phyloP scores from a whole-genome alignment of 73 alveolate species.

The Blepharisma japonicum region DNA sequence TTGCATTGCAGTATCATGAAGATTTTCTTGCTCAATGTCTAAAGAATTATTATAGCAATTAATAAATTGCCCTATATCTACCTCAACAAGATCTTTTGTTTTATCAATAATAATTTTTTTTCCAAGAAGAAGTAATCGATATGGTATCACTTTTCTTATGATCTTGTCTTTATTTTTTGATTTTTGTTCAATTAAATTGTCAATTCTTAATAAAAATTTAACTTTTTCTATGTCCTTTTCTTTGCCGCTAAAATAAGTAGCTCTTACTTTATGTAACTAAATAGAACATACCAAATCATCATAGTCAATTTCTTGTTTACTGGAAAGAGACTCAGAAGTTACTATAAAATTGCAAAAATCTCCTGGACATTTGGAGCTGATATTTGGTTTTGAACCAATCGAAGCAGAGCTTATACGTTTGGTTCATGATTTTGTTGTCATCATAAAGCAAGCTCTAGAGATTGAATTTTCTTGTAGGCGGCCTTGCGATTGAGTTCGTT shows the following conservation, averaged over 20 bases:
- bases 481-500: neutral
- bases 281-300: neutral
- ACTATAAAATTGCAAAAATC: slow-evolving; percentile 22
- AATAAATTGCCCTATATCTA: neutral
- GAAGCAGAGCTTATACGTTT: neutral
- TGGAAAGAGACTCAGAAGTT: neutral
- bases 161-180: neutral
- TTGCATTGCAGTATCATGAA: neutral
- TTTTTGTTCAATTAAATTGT: neutral
- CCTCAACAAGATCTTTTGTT: neutral
- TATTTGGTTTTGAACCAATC: neutral
- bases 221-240: slow-evolving; percentile 16
- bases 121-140: neutral
- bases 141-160: neutral
- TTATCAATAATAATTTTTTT: neutral
- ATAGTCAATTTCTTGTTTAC: neutral
- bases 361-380: slow-evolving; percentile 9
- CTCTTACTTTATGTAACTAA: slow-evolving; percentile 7
- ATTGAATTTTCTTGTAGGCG: neutral
- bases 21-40: neutral
- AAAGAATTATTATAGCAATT: neutral
- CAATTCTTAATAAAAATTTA: neutral
- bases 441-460: neutral
- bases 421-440: neutral
- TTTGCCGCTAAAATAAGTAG: neutral